Conservation (phyloP, 1,284 basidiomycete genomes). For the Mycosarcoma mackinlayi region DNA sequence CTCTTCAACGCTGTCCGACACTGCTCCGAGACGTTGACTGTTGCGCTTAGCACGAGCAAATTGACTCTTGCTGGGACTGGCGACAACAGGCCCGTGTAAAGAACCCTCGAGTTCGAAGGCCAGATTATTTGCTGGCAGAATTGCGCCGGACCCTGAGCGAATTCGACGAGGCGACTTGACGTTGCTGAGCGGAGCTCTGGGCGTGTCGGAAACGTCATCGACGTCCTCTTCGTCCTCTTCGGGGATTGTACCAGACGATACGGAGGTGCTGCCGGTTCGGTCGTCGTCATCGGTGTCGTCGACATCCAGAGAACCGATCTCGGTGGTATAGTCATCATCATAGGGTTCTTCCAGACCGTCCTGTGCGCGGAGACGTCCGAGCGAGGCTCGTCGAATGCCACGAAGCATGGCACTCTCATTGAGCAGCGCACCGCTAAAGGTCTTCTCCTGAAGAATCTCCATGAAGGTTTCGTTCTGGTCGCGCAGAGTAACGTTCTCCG, state of each 20-base stretch:
- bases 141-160: conserved; percentile 10
- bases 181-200: conserved; percentile 26
- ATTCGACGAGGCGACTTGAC: conserved; percentile 21
- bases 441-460: conserved; percentile 60
- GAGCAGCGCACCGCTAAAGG: conserved; percentile 55
- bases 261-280: conserved; percentile 14
- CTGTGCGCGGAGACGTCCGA: conserved; percentile 18
- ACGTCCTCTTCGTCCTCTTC: conserved; percentile 53
- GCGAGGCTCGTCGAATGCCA: conserved; percentile 32
- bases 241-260: conserved; percentile 30
- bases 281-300: conserved; percentile 27
- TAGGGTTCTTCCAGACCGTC: conserved; percentile 35
- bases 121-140: conserved; percentile 19
- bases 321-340: conserved; percentile 37
- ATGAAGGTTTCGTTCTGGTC: conserved; percentile 58
- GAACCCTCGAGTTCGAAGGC: conserved; percentile 86
- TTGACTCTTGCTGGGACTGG: conserved; percentile 20
- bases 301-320: conserved; percentile 24
- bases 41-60: conserved; percentile 50
- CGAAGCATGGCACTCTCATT: conserved; percentile 56
- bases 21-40: conserved; percentile 48
- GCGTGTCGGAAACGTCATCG: conserved; percentile 58
- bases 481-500: conserved; percentile 43
- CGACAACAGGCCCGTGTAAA: conserved; percentile 71
- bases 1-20: conserved; percentile 42